Conservation (phyloP, 2,329 filamentous ascomycete species). For the Calonectria hawksworthii region DNA sequence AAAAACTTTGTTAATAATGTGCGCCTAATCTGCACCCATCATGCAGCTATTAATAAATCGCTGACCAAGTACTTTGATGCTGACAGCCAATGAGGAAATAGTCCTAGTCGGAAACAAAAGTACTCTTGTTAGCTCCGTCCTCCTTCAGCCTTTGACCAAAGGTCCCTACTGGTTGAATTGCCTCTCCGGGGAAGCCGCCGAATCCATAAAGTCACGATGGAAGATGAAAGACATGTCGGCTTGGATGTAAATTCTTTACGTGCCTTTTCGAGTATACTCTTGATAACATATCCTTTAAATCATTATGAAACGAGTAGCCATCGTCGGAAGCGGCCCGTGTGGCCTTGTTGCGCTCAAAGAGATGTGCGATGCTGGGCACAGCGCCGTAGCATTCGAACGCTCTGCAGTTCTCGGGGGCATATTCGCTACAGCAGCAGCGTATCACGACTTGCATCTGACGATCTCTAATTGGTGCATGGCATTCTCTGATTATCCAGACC, state of each 20-base stretch:
- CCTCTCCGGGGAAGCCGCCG: neutral
- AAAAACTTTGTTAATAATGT: neutral
- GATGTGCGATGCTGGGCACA: neutral
- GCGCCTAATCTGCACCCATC: neutral
- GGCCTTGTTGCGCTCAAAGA: neutral
- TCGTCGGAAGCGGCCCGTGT: neutral
- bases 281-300: neutral
- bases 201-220: neutral
- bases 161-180: neutral
- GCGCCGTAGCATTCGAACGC: neutral
- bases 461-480: conserved; percentile 9
- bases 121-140: neutral
- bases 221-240: neutral
- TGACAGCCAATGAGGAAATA: neutral
- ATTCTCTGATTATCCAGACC: neutral
- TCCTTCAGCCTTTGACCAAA: neutral
- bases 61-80: neutral
- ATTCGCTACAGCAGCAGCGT: neutral
- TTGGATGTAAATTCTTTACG: neutral
- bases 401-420: neutral
- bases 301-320: neutral
- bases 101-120: neutral
- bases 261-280: neutral
- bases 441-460: neutral
- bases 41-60: neutral